Conservation (phyloP, 148 eudicot genomes). For the Rhododendron ovatum region DNA sequence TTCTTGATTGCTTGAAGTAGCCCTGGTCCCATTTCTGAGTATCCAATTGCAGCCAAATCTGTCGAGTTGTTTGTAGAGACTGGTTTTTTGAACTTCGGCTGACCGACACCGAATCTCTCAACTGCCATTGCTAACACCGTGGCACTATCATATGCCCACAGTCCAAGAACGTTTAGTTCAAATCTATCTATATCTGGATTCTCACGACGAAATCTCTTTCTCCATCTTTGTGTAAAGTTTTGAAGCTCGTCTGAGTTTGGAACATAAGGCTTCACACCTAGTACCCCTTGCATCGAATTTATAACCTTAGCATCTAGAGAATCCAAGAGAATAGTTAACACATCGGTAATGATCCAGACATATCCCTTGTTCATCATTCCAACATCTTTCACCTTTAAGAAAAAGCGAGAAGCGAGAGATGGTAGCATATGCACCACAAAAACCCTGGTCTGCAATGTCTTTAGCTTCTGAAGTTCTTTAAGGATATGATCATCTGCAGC, state of each 20-base stretch:
- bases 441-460: slow-evolving; percentile 53
- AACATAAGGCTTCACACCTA: slow-evolving; percentile 47
- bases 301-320: slow-evolving; percentile 20
- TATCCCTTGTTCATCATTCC: slow-evolving; percentile 71
- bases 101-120: slow-evolving; percentile 21
- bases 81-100: slow-evolving; percentile 17
- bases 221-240: slow-evolving; percentile 41
- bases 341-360: slow-evolving; percentile 64
- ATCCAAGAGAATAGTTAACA: slow-evolving; percentile 35
- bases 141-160: slow-evolving; percentile 62
- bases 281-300: neutral
- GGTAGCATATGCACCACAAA: slow-evolving; percentile 62
- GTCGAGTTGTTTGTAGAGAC: slow-evolving; percentile 1
- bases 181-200: slow-evolving; percentile 30
- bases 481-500: slow-evolving; percentile 35
- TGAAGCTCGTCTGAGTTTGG: slow-evolving; percentile 25
- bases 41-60: slow-evolving; percentile 38
- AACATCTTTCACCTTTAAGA: slow-evolving; percentile 10
- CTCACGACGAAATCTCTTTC: slow-evolving; percentile 25
- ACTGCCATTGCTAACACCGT: slow-evolving; percentile 49
- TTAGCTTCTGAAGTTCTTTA: slow-evolving; percentile 43
- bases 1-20: slow-evolving; percentile 29
- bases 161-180: slow-evolving; percentile 31
- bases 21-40: slow-evolving; percentile 42
- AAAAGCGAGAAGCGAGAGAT: slow-evolving; percentile 39